These are phyloP conservation scores for Prunus davidiana DNA, from an alignment of 306 rosid genomes.

Conservation along the genomic window DNA sequence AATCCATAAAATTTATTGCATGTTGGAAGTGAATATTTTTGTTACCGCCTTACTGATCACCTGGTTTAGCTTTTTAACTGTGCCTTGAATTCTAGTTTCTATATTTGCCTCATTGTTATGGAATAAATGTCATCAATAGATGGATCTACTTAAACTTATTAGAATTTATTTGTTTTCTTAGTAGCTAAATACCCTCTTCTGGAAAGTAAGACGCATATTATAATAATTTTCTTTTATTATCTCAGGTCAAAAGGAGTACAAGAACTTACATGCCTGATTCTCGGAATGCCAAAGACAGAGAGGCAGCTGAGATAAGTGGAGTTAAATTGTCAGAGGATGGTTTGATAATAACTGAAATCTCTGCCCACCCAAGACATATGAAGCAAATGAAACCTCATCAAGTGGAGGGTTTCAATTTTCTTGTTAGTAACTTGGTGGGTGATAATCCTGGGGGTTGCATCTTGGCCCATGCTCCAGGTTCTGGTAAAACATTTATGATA, in stretches of 20 bases:
- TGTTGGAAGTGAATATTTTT: not conserved
- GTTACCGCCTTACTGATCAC: not conserved
- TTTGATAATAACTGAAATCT: constrained; percentile 43
- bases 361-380: constrained; percentile 80
- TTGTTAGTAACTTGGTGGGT: constrained; percentile 67
- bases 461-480: constrained; percentile 96
- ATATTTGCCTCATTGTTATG: not conserved
- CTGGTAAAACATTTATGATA: constrained; percentile 96
- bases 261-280: constrained; percentile 73
- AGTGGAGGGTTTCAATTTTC: constrained; percentile 89
- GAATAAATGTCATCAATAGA: constrained; percentile 2
- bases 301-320: constrained; percentile 38
- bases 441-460: constrained; percentile 94
- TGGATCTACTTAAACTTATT: not conserved
- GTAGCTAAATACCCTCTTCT: not conserved
- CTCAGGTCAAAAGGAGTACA: constrained; percentile 66
- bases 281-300: constrained; percentile 42
- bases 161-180: not conserved
- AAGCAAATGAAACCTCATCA: constrained; percentile 94
- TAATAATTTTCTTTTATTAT: constrained; percentile 14
- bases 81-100: not conserved
- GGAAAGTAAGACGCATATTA: not conserved
- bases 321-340: constrained; percentile 51
- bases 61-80: not conserved
- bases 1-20: not conserved